Conservation (phyloP, 371 early-diverging fungal genomes). For the Blyttiomyces sp. region DNA sequence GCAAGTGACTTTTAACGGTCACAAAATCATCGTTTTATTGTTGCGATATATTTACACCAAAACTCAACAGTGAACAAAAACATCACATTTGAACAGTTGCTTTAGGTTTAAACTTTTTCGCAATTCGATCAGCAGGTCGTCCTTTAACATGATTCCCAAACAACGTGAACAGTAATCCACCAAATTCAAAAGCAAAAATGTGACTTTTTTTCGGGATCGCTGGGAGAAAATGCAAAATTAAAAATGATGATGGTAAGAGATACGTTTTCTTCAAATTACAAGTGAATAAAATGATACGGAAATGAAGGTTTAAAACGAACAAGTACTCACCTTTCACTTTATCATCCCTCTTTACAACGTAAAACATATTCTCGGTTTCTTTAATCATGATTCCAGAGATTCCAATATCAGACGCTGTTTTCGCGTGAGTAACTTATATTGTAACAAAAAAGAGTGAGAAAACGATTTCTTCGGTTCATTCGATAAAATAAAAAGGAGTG, state of each 20-base stretch:
- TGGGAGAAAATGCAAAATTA: conserved; percentile 16
- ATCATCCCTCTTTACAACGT: conserved; percentile 71
- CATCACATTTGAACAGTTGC: conserved; percentile 71
- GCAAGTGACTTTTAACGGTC: too few species aligned
- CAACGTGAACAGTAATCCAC: conserved; percentile 50
- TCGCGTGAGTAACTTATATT: conserved; percentile 68
- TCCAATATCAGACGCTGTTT: conserved; percentile 76
- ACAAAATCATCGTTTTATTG: too few species aligned
- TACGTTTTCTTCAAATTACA: neutral
- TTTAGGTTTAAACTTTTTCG: conserved; percentile 84
- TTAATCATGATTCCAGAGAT: conserved; percentile 78
- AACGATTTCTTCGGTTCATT: neutral
- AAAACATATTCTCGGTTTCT: conserved; percentile 84
- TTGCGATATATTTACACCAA: too few species aligned
- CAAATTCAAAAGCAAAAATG: conserved; percentile 64
- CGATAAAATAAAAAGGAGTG: neutral
- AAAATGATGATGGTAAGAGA: neutral
- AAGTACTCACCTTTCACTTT: conserved; percentile 55
- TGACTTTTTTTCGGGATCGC: conserved; percentile 75
- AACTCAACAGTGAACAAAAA: too few species aligned
- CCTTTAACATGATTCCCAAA: conserved; percentile 80
- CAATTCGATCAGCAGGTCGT: conserved; percentile 72
- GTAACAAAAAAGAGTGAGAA: neutral
- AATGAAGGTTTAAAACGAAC: neutral
- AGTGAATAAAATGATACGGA: neutral